Evolutionary conservation across 371 early-diverging fungal species (phyloP).

Genomic region (Capillidium heterosporum): DNA sequence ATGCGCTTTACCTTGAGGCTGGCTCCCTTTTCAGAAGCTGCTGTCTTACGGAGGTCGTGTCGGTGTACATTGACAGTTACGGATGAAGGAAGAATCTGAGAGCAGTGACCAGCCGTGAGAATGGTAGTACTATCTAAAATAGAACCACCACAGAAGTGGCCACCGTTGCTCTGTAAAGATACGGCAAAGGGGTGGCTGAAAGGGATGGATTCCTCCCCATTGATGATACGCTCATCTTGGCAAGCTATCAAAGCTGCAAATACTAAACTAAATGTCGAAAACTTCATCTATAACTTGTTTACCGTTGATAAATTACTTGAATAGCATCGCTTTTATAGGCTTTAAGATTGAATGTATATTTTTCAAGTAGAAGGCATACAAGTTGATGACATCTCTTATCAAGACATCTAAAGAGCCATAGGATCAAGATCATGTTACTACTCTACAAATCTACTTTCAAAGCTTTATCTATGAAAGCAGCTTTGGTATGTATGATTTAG

Average conservation of each 20-base stretch:
- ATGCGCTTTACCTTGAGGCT: background rate
- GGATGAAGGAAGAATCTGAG: background rate
- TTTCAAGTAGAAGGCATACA: too few species aligned
- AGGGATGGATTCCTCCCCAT: background rate
- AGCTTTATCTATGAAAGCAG: too few species aligned
- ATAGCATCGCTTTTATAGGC: too few species aligned
- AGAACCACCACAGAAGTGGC: slow-evolving; percentile 2
- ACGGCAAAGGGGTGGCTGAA: background rate
- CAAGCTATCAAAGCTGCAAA: background rate
- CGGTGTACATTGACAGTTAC: background rate
- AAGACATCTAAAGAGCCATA: too few species aligned
- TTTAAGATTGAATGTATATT: too few species aligned
- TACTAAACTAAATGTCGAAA: too few species aligned
- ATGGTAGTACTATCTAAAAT: background rate
- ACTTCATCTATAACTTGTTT: too few species aligned
- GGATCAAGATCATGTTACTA: too few species aligned
- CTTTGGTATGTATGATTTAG: too few species aligned
- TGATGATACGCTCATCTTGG: background rate
- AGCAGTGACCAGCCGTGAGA: background rate
- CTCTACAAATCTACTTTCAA: too few species aligned
- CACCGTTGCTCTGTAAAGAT: background rate
- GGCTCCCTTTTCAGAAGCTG: background rate
- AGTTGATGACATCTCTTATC: too few species aligned
- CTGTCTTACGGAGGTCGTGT: background rate
- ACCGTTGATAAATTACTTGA: too few species aligned